Conservation (phyloP, 352 stramenopile species). For the Peronospora tabacina region DNA sequence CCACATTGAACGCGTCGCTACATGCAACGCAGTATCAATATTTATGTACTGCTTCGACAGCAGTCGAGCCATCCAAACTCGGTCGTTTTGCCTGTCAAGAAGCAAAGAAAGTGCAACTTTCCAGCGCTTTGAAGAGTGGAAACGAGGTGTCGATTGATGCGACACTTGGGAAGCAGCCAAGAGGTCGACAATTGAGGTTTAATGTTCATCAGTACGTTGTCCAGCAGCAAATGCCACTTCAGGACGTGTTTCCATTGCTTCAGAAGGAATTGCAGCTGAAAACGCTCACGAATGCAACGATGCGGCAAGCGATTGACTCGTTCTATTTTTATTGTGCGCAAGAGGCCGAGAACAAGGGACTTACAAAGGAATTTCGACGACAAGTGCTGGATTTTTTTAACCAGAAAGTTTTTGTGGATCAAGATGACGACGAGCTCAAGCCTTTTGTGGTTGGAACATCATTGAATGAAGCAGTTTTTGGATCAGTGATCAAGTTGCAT, state of each 20-base stretch:
- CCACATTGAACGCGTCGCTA: not conserved
- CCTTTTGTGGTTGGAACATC: slow-evolving; percentile 39
- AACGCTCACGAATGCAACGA: slow-evolving; percentile 18
- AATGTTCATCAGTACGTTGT: slow-evolving; percentile 51
- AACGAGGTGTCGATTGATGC: not conserved
- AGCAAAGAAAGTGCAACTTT: slow-evolving; percentile 9
- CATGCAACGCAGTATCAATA: slow-evolving; percentile 5
- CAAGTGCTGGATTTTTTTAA: slow-evolving; percentile 49
- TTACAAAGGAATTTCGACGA: slow-evolving; percentile 26
- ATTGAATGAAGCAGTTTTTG: slow-evolving; percentile 58
- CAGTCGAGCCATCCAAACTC: slow-evolving; percentile 5
- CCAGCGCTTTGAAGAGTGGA: not conserved
- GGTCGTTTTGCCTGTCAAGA: slow-evolving; percentile 12
- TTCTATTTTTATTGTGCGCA: slow-evolving; percentile 77
- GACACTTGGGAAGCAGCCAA: not conserved
- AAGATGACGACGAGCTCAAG: slow-evolving; percentile 12
- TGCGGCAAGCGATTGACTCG: slow-evolving; percentile 51
- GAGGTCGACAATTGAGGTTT: slow-evolving; percentile 6
- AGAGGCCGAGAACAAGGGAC: slow-evolving; percentile 21
- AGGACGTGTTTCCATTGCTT: slow-evolving; percentile 44
- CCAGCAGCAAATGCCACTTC: slow-evolving; percentile 38
- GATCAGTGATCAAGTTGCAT: slow-evolving; percentile 52
- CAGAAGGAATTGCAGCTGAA: slow-evolving; percentile 33
- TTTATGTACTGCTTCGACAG: slow-evolving; percentile 2
- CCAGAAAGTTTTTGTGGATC: slow-evolving; percentile 31